Evolutionary conservation across 495 filamentous ascomycete species (phyloP).

Genomic region (Trichoderma parareesei): DNA sequence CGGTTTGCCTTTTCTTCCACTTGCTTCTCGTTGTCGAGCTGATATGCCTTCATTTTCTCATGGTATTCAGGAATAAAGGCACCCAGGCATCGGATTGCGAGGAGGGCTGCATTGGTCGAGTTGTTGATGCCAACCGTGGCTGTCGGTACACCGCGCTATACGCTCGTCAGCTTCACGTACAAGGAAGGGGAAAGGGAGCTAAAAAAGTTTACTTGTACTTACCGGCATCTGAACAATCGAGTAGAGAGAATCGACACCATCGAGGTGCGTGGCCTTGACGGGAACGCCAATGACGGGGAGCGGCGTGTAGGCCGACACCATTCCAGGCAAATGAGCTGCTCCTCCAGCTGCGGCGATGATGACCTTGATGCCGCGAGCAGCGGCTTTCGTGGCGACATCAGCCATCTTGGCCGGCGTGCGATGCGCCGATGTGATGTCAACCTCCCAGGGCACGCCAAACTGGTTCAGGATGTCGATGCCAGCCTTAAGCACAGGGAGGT

Average conservation of each 20-base stretch:
- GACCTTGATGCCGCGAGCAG: conserved; percentile 65
- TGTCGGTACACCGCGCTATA: conserved; percentile 62
- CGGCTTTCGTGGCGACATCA: conserved; percentile 60
- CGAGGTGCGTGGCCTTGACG: conserved; percentile 75
- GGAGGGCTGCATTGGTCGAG: conserved; percentile 79
- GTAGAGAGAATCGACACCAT: conserved; percentile 82
- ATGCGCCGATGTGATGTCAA: conserved; percentile 89
- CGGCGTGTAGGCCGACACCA: conserved; percentile 78
- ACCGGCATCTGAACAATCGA: conserved; percentile 91
- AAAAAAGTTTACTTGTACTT: conserved; percentile 17
- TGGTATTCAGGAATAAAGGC: conserved; percentile 50
- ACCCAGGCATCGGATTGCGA: conserved; percentile 81
- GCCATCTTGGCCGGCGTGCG: conserved; percentile 82
- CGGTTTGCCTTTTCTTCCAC: conserved; percentile 57
- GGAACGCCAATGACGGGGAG: conserved; percentile 91
- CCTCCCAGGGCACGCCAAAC: conserved; percentile 66
- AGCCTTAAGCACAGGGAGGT: conserved; percentile 69
- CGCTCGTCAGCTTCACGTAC: conserved; percentile 2
- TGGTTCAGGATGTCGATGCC: conserved; percentile 68
- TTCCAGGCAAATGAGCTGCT: conserved; percentile 86
- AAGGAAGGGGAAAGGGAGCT: background rate
- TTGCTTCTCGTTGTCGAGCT: conserved; percentile 52
- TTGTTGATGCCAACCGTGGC: conserved; percentile 93
- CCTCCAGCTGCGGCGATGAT: conserved; percentile 95
- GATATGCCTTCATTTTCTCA: conserved; percentile 59